A percentile compares a stretch with the other conserved stretches of the same genome.
These are phyloP conservation scores for Choanephora cucurbitarum DNA, from an alignment of 371 early-diverging fungal species.

Conservation along the genomic window DNA sequence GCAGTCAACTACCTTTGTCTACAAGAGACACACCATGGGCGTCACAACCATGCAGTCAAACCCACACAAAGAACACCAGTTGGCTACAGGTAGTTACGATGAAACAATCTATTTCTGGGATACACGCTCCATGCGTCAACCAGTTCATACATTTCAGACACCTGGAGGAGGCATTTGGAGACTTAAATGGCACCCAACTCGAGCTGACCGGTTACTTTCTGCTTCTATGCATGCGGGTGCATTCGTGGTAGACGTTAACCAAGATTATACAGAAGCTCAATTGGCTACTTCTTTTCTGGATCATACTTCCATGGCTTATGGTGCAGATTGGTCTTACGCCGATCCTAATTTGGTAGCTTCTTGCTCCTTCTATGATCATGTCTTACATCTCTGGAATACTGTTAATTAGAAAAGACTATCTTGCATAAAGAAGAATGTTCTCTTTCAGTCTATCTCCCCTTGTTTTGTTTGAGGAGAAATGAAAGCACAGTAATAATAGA, in stretches of 20 bases:
- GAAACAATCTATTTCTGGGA: slow-evolving; percentile 89
- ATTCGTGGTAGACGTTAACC: slow-evolving; percentile 37
- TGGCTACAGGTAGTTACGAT: slow-evolving; percentile 91
- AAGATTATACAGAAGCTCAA: not conserved
- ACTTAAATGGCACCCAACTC: slow-evolving; percentile 88
- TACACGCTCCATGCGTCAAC: slow-evolving; percentile 75
- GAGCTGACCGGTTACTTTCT: slow-evolving; percentile 64
- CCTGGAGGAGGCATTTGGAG: slow-evolving; percentile 93
- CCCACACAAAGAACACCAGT: slow-evolving; percentile 66
- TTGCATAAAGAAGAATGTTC: not conserved
- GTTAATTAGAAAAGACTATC: not conserved
- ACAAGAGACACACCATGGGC: slow-evolving; percentile 70
- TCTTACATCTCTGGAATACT: slow-evolving; percentile 78
- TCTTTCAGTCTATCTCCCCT: not conserved
- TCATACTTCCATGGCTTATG: slow-evolving; percentile 88
- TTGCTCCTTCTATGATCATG: slow-evolving; percentile 94
- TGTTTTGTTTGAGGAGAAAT: no score
- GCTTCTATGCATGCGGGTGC: slow-evolving; percentile 86
- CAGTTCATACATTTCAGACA: slow-evolving; percentile 64
- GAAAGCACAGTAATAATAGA: no score
- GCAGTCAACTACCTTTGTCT: slow-evolving; percentile 20
- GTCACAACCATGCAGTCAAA: slow-evolving; percentile 87
- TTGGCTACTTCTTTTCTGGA: slow-evolving; percentile 56
- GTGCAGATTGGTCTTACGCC: slow-evolving; percentile 86
- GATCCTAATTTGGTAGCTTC: slow-evolving; percentile 65